Evolutionary conservation across 108 stramenopile species (phyloP), one percentile per base, ranked within the genome.

Genomic region (Chaetoceros tenuissimus): DNA sequence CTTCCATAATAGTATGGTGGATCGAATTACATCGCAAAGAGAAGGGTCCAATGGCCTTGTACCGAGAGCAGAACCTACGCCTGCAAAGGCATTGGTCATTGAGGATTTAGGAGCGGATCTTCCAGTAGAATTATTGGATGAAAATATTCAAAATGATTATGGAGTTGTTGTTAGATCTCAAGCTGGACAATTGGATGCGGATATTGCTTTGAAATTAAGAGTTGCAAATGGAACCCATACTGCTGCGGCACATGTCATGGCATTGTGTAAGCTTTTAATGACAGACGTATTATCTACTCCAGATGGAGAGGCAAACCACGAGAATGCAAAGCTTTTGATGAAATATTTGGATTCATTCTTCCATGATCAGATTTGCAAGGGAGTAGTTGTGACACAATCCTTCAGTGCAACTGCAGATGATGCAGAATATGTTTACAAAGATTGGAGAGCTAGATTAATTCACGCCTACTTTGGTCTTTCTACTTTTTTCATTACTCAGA

Each of bases 191-290:
- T 59, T 94, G 31, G 63, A 84, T 30, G 48, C 49, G 1, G 94
- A 95, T 55, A 80, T 92, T 59, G 73, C 77, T 21, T 66, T 91
- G 24, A 96, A 96, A 66, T 73, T 96, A 19, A 74, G 87, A 23
- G 67, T 96, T 26, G 92, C 95, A 57, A 96, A 96, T 69, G 89
- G 83, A 0, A 96, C 88, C 23, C 95, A 96, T 67, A 94, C 92
- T 1, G 92, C 95, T 0, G 63, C 84, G 28, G 92, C 92, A 8
- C 86, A 95, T 67, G 47, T 64, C 25, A 63, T 95, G 82, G 86
- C 94, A 3, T 55, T 92, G 40, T 62, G 62, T n/a, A 66, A 72
- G 8, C 34, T 88, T 40, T 24, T 54, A 29, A 75, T 72, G 49
- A 74, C 77, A 0, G 71, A 71, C 43, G 26, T 69, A 23, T 40